These are phyloP conservation scores for Akanthomyces lecanii DNA, from an alignment of 2,329 filamentous ascomycete genomes.

Conservation along the genomic window DNA sequence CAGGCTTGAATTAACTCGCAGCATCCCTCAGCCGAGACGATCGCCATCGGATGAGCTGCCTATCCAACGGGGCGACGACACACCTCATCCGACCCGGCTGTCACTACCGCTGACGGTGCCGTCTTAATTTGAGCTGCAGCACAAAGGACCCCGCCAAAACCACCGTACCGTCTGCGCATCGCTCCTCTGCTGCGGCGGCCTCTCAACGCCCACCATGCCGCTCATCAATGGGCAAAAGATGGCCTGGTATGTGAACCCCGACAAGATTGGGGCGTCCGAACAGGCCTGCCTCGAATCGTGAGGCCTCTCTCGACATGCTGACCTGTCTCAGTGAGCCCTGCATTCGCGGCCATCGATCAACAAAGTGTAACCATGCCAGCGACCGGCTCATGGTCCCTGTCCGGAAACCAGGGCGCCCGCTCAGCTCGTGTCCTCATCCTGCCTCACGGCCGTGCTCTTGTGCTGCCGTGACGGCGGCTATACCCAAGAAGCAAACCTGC, in stretches of 20 bases:
- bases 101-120: constrained; percentile 1
- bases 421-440: constrained; percentile 66
- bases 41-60: not conserved
- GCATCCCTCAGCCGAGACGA: not conserved
- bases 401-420: constrained; percentile 65
- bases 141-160: constrained; percentile 2
- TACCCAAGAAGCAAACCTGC: constrained; percentile 56
- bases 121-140: constrained; percentile 6
- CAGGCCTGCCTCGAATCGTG: not conserved
- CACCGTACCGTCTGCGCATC: not conserved
- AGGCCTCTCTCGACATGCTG: not conserved
- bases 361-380: constrained; percentile 65
- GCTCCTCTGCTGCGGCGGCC: not conserved
- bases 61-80: not conserved
- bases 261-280: not conserved
- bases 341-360: constrained; percentile 71
- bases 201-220: constrained; percentile 49
- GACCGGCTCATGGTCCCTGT: constrained; percentile 68
- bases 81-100: not conserved
- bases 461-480: constrained; percentile 59
- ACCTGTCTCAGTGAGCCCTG: constrained; percentile 57
- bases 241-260: constrained; percentile 57
- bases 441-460: constrained; percentile 58
- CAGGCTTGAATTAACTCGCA: not conserved
- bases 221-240: constrained; percentile 68